Base-by-base conservation (phyloP, 1,284 basidiomycete species). In the Cyathus pygmaeus region DNA sequence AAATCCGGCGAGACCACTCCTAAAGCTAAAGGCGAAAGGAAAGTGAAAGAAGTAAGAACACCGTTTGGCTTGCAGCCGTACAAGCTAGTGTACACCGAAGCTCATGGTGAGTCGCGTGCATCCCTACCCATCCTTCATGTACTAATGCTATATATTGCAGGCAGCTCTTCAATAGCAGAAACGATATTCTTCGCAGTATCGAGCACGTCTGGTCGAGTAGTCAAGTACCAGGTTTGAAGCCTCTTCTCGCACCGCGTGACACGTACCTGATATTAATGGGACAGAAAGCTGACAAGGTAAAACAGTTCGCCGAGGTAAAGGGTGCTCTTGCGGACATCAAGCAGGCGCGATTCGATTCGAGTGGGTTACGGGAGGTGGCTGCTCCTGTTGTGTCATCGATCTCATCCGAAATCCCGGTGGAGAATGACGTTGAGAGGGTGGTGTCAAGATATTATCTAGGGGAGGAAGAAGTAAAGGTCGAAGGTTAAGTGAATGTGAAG, bases 171-270 rank as follows among this genome's bases (percentile, higher is more conserved):
- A 53, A 10, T 58, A 47, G 27, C 51, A 4, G 88, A 90, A 69
- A 91, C 90, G 0, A 62, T 91, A 0, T 85, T 93, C 69, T 92
- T 86, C 64, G 86, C 87, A 1, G 81, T 88, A 26, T 88, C 89
- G 0, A 89, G 88, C 63, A 90, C 89, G 0, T 93, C 91, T 0
- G 90, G 86, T 0, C 79, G 87, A 17, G 90, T 91, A 1, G 83
- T 85, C 9, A 78, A 79, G 29, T 87, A 89, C 68, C 87, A 90
- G 80, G 90, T 88, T 33, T 54, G 79, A 24, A 23, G 31, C 23
- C 17, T 46, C 23, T 9, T 39, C 53, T 44, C 7, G 13, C 30
- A 39, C 33, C 21, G 24, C 13, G 29, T 23, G 26, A 7, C 21
- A 21, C 4, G 29, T 53, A 4, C 10, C 55, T 9, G 21, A 19